Evolutionary conservation across 1,284 basidiomycete species (phyloP).

Genomic region (Rhizoctonia solani): DNA sequence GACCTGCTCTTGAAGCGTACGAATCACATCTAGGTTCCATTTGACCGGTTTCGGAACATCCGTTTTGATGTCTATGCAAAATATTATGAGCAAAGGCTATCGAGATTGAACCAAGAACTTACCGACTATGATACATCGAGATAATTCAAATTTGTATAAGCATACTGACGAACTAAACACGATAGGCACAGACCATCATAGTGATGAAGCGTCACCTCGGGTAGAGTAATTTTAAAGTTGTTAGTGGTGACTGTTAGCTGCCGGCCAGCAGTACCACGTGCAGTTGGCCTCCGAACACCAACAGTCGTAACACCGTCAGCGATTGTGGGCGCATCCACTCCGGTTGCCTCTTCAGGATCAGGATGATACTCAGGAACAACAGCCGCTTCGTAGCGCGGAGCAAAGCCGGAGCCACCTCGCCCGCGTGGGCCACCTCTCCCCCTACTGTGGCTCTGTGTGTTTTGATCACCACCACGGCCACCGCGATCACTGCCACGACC

Average conservation of each 20-base stretch:
- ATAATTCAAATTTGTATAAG: neutral
- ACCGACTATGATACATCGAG: neutral
- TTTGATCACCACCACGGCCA: neutral
- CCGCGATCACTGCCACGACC: neutral
- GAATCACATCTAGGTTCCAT: neutral
- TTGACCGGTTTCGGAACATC: neutral
- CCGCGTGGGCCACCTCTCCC: neutral
- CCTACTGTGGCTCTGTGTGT: neutral
- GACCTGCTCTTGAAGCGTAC: neutral
- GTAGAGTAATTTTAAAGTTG: slow-evolving; percentile 32
- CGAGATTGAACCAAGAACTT: neutral
- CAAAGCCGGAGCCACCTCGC: neutral
- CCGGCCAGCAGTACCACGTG: slow-evolving; percentile 56
- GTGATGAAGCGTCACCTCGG: slow-evolving; percentile 25
- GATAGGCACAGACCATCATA: slow-evolving; percentile 31
- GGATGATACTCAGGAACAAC: neutral
- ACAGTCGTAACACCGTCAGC: neutral
- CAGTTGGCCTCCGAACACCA: neutral
- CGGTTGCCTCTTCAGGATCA: neutral
- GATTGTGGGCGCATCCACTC: neutral
- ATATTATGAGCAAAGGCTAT: neutral
- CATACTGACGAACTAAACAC: neutral
- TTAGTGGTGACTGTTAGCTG: slow-evolving; percentile 51
- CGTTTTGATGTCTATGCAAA: neutral
- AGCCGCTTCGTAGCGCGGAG: neutral